A percentile compares a stretch with the other conserved stretches of the same genome.
These are phyloP conservation scores for Didymella glomerata DNA, from an alignment of 2,329 filamentous ascomycete genomes.

Conservation along the genomic window DNA sequence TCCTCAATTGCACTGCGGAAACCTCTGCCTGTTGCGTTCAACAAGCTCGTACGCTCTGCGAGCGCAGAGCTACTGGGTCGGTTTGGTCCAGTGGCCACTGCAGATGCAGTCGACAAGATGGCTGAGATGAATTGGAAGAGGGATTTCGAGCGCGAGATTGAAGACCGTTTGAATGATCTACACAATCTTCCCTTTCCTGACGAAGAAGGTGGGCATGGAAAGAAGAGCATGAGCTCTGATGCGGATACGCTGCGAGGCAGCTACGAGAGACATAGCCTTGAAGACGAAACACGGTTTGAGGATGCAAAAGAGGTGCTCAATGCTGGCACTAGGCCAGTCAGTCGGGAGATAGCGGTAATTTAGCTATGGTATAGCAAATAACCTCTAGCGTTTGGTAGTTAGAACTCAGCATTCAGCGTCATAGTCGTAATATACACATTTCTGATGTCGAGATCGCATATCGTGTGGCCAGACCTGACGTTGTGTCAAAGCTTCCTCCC, in stretches of 20 bases:
- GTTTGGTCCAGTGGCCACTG: constrained; percentile 22
- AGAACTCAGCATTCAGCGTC: no score
- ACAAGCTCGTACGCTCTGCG: constrained; percentile 18
- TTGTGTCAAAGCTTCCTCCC: no score
- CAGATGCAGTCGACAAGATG: constrained; percentile 16
- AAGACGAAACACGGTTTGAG: constrained; percentile 16
- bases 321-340: constrained; percentile 1
- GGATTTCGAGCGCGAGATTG: constrained; percentile 28
- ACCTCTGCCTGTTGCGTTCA: neutral
- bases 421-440: no score
- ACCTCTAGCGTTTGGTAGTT: no score
- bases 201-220: neutral
- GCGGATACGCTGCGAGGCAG: constrained; percentile 11
- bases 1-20: neutral
- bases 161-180: constrained; percentile 16
- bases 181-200: constrained; percentile 16
- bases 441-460: no score
- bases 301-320: constrained; percentile 12
- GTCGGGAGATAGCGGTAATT: constrained; percentile 4
- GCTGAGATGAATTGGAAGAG: constrained; percentile 15
- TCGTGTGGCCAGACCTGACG: no score
- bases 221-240: constrained; percentile 9
- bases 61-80: constrained; percentile 26
- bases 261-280: constrained; percentile 8
- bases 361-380: neutral